A percentile compares a stretch with the other conserved stretches of the same genome.
Evolutionary conservation across 352 stramenopile genomes (phyloP).

Genomic region (Phytopythium delawarense): DNA sequence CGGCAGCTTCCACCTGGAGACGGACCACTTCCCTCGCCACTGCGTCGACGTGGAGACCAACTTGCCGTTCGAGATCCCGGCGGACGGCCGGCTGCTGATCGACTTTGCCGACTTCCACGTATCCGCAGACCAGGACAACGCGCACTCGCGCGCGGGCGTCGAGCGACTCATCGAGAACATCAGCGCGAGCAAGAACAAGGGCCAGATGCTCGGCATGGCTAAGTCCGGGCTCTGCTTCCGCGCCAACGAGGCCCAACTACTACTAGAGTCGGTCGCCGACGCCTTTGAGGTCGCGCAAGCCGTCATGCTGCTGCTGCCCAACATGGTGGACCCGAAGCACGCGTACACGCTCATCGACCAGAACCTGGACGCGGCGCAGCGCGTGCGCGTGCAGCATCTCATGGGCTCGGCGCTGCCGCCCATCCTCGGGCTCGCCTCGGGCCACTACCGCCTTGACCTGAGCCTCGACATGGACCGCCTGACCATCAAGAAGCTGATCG

Average conservation of each 20-base stretch:
- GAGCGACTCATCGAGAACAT: constrained; percentile 79
- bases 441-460: constrained; percentile 70
- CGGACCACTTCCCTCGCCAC: constrained; percentile 37
- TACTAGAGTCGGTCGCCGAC: constrained; percentile 63
- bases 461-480: constrained; percentile 59
- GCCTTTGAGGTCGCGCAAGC: constrained; percentile 61
- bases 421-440: constrained; percentile 54
- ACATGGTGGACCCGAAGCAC: constrained; percentile 70
- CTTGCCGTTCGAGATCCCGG: constrained; percentile 53
- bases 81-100: constrained; percentile 47
- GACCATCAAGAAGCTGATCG: constrained; percentile 66
- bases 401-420: constrained; percentile 55
- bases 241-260: constrained; percentile 54
- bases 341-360: constrained; percentile 59
- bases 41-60: constrained; percentile 67
- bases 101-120: constrained; percentile 81
- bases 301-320: constrained; percentile 56
- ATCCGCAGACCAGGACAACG: constrained; percentile 56
- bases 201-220: constrained; percentile 75
- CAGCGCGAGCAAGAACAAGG: constrained; percentile 68
- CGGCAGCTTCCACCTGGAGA: constrained; percentile 56
- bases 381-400: constrained; percentile 60
- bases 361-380: constrained; percentile 46
- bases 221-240: constrained; percentile 73
- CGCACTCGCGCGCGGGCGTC: constrained; percentile 60